These are phyloP conservation scores for Stromatinia cepivora DNA, from an alignment of 2,329 filamentous ascomycete genomes.

Conservation along the genomic window DNA sequence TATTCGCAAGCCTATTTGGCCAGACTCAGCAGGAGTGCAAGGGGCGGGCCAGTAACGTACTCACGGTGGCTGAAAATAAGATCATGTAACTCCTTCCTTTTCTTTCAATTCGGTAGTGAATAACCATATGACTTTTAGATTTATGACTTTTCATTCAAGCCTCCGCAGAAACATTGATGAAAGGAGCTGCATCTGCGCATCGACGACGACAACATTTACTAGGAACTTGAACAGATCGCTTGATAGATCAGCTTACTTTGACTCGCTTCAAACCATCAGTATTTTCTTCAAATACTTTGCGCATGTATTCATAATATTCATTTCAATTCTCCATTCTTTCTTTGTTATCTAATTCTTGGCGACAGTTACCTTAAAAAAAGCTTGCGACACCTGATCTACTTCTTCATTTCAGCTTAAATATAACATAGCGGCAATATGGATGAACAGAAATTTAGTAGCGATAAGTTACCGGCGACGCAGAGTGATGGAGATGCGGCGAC, in stretches of 20 bases:
- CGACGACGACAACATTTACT: neutral
- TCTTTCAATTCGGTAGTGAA: too few relatives aligned
- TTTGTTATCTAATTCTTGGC: constrained; percentile 11
- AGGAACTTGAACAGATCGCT: neutral
- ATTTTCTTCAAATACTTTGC: neutral
- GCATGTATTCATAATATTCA: neutral
- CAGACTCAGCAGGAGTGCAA: too few relatives aligned
- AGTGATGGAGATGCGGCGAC: constrained; percentile 11
- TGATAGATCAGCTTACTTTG: neutral
- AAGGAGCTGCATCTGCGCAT: neutral
- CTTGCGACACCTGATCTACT: neutral
- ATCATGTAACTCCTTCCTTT: too few relatives aligned
- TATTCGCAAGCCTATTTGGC: too few relatives aligned
- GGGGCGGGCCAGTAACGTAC: too few relatives aligned
- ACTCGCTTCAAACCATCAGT: neutral
- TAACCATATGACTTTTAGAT: too few relatives aligned
- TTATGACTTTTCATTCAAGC: too few relatives aligned
- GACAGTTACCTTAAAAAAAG: neutral
- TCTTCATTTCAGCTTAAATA: neutral
- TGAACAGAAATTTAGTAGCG: neutral
- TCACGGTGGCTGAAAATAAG: too few relatives aligned
- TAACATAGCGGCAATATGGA: constrained; percentile 9
- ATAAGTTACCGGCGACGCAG: neutral
- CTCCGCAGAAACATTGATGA: too few relatives aligned
- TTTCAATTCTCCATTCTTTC: neutral